Evolutionary conservation across 2,329 filamentous ascomycete species (phyloP).

Genomic region (Septoria petroselini): DNA sequence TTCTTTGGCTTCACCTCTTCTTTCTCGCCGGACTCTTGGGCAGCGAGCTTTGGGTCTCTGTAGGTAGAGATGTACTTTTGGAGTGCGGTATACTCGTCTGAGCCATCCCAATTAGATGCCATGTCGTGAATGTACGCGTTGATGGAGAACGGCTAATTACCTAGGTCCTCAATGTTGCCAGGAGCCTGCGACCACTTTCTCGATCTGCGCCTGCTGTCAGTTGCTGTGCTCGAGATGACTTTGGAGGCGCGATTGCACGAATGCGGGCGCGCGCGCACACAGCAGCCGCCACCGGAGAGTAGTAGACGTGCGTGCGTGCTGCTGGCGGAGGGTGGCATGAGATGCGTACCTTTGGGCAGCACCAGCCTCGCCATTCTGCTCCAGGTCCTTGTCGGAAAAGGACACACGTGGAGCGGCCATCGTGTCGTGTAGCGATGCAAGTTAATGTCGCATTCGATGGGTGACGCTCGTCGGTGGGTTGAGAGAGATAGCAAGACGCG

Average conservation of each 20-base stretch:
- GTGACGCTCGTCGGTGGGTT: conserved; percentile 15
- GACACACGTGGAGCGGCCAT: conserved; percentile 42
- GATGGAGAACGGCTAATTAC: conserved; percentile 22
- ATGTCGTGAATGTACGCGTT: not conserved
- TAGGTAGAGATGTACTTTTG: conserved; percentile 67
- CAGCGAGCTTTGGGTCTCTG: conserved; percentile 55
- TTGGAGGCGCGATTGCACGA: not conserved
- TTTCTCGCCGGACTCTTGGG: conserved; percentile 43
- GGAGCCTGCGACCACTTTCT: conserved; percentile 42
- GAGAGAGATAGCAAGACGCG: conserved; percentile 17
- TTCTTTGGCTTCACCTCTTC: conserved; percentile 50
- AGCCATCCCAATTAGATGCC: conserved; percentile 18
- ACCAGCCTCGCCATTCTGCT: conserved; percentile 38
- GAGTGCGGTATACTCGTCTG: conserved; percentile 63
- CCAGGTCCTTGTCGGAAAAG: conserved; percentile 42
- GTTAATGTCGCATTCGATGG: conserved; percentile 32
- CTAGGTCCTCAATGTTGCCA: conserved; percentile 44
- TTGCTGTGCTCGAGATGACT: conserved; percentile 5
- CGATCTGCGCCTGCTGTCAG: conserved; percentile 31
- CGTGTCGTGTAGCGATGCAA: conserved; percentile 33
- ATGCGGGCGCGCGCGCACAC: too few species aligned
- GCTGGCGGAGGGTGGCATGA: conserved; percentile 5
- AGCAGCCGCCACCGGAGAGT: too few species aligned
- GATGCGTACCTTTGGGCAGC: conserved; percentile 21
- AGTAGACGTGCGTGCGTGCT: not conserved